Evolutionary conservation across 306 rosid genomes (phyloP).

Genomic region (Pterocarpus macrocarpus): DNA sequence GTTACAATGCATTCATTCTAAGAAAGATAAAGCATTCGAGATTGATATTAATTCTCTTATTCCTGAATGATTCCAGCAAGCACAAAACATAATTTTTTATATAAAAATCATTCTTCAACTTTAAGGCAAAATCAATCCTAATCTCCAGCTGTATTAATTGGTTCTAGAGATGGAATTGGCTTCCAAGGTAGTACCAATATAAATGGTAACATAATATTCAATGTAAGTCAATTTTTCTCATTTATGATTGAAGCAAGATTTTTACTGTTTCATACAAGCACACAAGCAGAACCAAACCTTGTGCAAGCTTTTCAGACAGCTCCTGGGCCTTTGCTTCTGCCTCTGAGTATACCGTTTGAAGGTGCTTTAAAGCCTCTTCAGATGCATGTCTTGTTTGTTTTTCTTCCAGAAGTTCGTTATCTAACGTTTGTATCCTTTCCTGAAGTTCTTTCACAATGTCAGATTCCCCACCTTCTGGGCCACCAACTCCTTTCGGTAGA

Average conservation of each 20-base stretch:
- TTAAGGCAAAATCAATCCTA: conserved; percentile 34
- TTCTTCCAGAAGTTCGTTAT: conserved; percentile 74
- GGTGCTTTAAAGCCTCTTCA: conserved; percentile 91
- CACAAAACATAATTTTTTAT: conserved; percentile 20
- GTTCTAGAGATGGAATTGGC: conserved; percentile 29
- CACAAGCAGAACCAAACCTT: conserved; percentile 69
- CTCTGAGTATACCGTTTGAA: conserved; percentile 71
- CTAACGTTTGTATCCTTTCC: conserved; percentile 65
- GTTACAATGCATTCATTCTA: conserved; percentile 50
- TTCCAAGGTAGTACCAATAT: conserved; percentile 24
- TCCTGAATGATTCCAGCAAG: not conserved
- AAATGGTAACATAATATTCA: conserved; percentile 15
- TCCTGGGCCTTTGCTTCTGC: conserved; percentile 81
- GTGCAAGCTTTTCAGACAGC: conserved; percentile 79
- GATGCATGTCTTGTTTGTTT: conserved; percentile 87
- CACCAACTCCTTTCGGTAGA: conserved; percentile 47
- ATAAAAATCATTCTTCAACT: conserved; percentile 31
- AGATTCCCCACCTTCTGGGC: conserved; percentile 51
- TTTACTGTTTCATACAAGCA: conserved; percentile 23
- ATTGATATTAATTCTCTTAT: not conserved
- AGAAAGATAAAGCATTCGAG: conserved; percentile 35
- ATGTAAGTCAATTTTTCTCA: conserved; percentile 28
- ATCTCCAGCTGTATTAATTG: conserved; percentile 28
- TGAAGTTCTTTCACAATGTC: conserved; percentile 62
- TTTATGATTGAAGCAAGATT: conserved; percentile 19